Base-by-base conservation (phyloP, 441 rosid species). In the Capsella rubella region DNA sequence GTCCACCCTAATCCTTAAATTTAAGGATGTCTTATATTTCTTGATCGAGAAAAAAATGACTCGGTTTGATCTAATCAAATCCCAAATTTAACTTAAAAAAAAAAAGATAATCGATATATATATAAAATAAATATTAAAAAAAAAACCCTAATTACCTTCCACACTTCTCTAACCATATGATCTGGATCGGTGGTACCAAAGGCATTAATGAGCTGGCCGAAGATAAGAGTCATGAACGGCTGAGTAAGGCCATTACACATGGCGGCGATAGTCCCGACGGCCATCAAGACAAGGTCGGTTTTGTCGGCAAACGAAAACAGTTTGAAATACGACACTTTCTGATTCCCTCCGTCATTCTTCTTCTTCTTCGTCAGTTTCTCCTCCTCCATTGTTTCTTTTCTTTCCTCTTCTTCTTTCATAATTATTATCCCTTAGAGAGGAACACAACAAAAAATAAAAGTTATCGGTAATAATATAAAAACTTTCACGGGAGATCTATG, bases 161-260 rank as follows among this genome's bases (percentile, higher is more conserved):
- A 80, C 28, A 87, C 87, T 51, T 67, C 55, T 31, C 69, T 35
- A 12, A 89, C 78, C 57, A 85, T 74, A 18, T 74, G 55, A 28
- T 85, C 61, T 4, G n/a, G 80, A 42, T 63, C 63, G 2, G 87
- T 1, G 18, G 71, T 28, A 55, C 86, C 91, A 21, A 91, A 89
- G 3, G 87, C 78, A 69, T 91, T 81, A 43, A 91, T 81, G 43
- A 89, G 77, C 40, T 82, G 71, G 18, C 97, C 97, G n/a, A 87
- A 82, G 28, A 90, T 64, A 25, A 89, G 63, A 10, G 85, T 71
- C 89, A 87, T 84, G 27, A 91, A 14, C 15, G 97, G 97, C 83
- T 83, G 89, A 14, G 86, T 9, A 3, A 89, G 31, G 3, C 92
- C 97, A 37, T 75, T 86, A 10, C 54, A 91, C 37, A 73, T 56